phyloP scores from a whole-genome alignment of 2,329 filamentous ascomycete genomes.

The Dryadomyces quercivorus region DNA sequence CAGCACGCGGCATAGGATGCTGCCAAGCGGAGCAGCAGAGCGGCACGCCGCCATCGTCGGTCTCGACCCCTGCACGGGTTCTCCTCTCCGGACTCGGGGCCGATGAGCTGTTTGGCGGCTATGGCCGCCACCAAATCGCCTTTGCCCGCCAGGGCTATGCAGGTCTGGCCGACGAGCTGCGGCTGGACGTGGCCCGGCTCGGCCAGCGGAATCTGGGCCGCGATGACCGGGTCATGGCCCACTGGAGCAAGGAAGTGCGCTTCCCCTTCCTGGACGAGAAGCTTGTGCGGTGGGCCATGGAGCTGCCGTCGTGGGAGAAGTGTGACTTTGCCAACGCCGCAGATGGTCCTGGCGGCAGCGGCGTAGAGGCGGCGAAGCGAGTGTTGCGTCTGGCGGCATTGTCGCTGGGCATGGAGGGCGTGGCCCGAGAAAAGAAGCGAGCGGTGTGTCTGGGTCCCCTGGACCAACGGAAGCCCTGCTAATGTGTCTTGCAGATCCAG shows the following conservation, averaged over 20 bases:
- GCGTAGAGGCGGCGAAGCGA: constrained; percentile 68
- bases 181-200: constrained; percentile 72
- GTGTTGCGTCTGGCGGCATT: constrained; percentile 66
- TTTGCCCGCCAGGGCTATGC: constrained; percentile 56
- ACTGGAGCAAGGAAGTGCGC: constrained; percentile 80
- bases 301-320: constrained; percentile 66
- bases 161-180: constrained; percentile 68
- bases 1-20: constrained; percentile 59
- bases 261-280: constrained; percentile 87
- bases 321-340: constrained; percentile 62
- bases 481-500: constrained; percentile 46
- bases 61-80: constrained; percentile 57
- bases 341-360: constrained; percentile 17
- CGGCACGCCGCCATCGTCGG: constrained; percentile 2
- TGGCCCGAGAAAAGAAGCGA: constrained; percentile 82
- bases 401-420: constrained; percentile 56
- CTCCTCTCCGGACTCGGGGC: constrained; percentile 87
- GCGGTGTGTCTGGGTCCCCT: constrained; percentile 43
- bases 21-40: constrained; percentile 16
- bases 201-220: constrained; percentile 91
- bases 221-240: constrained; percentile 80
- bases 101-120: constrained; percentile 92
- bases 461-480: too few relatives aligned
- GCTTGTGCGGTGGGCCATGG: constrained; percentile 70
- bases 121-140: constrained; percentile 69